Evolutionary conservation across 2,329 filamentous ascomycete species (phyloP).

Genomic region (Calonectria crousiana): DNA sequence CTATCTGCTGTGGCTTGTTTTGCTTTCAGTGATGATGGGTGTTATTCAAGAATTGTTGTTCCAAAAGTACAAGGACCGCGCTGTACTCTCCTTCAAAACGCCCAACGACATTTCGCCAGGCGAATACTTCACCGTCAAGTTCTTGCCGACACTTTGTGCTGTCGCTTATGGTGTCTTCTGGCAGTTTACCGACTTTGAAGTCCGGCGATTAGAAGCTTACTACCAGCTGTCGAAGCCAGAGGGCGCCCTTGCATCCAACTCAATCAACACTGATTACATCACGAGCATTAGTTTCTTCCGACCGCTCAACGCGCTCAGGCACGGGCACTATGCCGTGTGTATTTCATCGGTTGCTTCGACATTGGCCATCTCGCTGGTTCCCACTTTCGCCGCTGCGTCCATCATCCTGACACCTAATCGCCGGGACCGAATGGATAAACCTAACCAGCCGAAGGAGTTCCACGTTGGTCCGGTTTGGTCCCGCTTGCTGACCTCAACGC

Average conservation of each 20-base stretch:
- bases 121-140: slow-evolving; percentile 73
- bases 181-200: slow-evolving; percentile 75
- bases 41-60: slow-evolving; percentile 67
- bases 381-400: slow-evolving; percentile 74
- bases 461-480: slow-evolving; percentile 70
- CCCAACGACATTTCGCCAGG: slow-evolving; percentile 63
- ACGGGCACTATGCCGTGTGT: slow-evolving; percentile 76
- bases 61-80: slow-evolving; percentile 58
- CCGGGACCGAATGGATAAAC: slow-evolving; percentile 55
- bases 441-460: slow-evolving; percentile 64
- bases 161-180: slow-evolving; percentile 74
- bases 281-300: slow-evolving; percentile 75
- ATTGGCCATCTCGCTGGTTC: slow-evolving; percentile 76
- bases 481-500: slow-evolving; percentile 67
- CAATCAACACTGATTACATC: slow-evolving; percentile 80
- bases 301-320: slow-evolving; percentile 71
- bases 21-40: slow-evolving; percentile 66
- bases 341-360: slow-evolving; percentile 74
- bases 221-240: slow-evolving; percentile 72
- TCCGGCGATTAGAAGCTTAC: slow-evolving; percentile 75
- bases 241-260: slow-evolving; percentile 73
- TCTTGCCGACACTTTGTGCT: slow-evolving; percentile 70
- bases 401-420: slow-evolving; percentile 69
- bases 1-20: slow-evolving; percentile 66
- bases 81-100: slow-evolving; percentile 62